Evolutionary conservation across 1,284 basidiomycete genomes (phyloP), one percentile per base, ranked within the genome.

Genomic region (Sanghuangporus baumii): DNA sequence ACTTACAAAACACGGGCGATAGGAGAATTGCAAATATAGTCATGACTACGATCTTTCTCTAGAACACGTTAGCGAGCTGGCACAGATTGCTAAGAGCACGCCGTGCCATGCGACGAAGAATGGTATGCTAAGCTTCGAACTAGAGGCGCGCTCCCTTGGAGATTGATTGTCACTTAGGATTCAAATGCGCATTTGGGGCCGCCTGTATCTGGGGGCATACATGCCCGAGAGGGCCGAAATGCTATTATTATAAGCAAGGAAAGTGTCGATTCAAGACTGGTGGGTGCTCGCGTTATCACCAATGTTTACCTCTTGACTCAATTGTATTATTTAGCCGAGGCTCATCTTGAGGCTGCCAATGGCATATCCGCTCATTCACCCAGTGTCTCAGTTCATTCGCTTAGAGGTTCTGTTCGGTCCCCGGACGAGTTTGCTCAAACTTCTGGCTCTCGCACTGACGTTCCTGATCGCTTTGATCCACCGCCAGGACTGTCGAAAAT

Each of bases 191-290:
- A 6, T 86, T 85, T 66, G 88, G 86, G 54, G 81, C 84, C 48
- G 76, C 76, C 63, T 91, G 89, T 69, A 90, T 88, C 72, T 91
- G 89, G 88, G 89, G 89, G 5, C 89, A 91, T 71, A 76, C 82
- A n/a, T 91, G 89, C 70, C 89, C 89, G 11, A 87, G 86, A 67
- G 89, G 89, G n/a, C 78, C 83, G 9, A 83, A 84, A 48, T 79
- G 77, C 67, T 72, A 70, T 64, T 73, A 74, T 66, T 67, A 71
- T 12, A 70, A 69, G 67, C 75, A 79, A 68, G 88, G 88, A 46
- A 91, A 88, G 74, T 91, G 89, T 71, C 89, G 89, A 87, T 91
- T 91, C 74, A 90, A 90, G 80, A 87, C 86, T 71, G 82, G 88
- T 89, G 67, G 66, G 85, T 76, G 5, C 26, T 43, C 6, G 52